Evolutionary conservation across 1,139 yeast genomes (phyloP).

Genomic region (Magnusiomyces paraingens): DNA sequence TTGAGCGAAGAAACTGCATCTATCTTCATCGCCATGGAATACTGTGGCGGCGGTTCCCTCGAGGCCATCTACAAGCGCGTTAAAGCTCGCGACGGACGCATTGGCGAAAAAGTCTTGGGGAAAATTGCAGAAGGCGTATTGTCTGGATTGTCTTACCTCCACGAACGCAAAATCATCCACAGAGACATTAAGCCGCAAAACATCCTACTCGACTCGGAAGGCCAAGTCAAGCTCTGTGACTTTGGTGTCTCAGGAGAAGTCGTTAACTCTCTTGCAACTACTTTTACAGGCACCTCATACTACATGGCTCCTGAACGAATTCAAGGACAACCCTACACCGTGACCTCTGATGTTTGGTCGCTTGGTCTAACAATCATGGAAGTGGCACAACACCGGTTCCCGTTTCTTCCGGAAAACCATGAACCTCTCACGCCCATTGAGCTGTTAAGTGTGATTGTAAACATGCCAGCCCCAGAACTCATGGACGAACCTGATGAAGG

Average conservation of each 20-base stretch:
- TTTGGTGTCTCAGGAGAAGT: slow-evolving; percentile 99
- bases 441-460: slow-evolving; percentile 69
- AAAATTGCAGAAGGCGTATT: slow-evolving; percentile 82
- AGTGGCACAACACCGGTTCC: slow-evolving; percentile 86
- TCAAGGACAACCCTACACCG: slow-evolving; percentile 90
- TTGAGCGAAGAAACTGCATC: slow-evolving; percentile 67
- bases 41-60: slow-evolving; percentile 86
- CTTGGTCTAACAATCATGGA: slow-evolving; percentile 85
- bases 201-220: slow-evolving; percentile 63
- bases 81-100: slow-evolving; percentile 63
- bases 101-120: slow-evolving; percentile 88
- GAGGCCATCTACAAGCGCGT: slow-evolving; percentile 81
- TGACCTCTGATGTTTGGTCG: slow-evolving; percentile 95
- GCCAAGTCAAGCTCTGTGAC: slow-evolving; percentile 89
- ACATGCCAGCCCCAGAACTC: slow-evolving; percentile 67
- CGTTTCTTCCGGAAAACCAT: slow-evolving; percentile 44
- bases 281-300: slow-evolving; percentile 94
- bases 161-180: slow-evolving; percentile 82
- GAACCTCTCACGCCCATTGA: slow-evolving; percentile 76
- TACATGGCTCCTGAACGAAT: slow-evolving; percentile 99
- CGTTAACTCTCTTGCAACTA: slow-evolving; percentile 87
- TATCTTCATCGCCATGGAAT: slow-evolving; percentile 92
- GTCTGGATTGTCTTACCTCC: slow-evolving; percentile 77
- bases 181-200: slow-evolving; percentile 90
- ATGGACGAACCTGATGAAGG: slow-evolving; percentile 71